Base-by-base conservation (phyloP, 1,139 yeast species). In the Protomyces gravidus region DNA sequence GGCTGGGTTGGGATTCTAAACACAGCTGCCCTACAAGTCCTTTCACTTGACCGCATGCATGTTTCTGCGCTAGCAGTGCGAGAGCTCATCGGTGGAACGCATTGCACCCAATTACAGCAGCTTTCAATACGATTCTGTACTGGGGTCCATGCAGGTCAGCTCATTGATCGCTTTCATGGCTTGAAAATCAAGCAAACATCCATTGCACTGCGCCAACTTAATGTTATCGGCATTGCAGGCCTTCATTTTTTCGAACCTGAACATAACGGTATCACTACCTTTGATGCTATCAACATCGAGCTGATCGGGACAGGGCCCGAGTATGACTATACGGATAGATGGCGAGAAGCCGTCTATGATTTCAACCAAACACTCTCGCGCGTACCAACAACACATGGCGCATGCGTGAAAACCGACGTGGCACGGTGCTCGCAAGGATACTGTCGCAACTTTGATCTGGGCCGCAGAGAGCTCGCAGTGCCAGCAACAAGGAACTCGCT, bases 281-380 rank as follows among this genome's bases (percentile, higher is more conserved):
- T 52, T 25, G 36, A 45, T 32, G 50, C 45, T n/a, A 30, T 39
- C 26, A 45, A 39, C 26, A 39, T 50, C 42, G 55, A 50, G 26
- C 48, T 50, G 40, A 50, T 42, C 17, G 55, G 55, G n/a, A 45
- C 55, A 25, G 55, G 55, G 17, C 56, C 56, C 3, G 52, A 46
- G 39, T 55, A 32, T 23, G 59, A 55, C 36, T 46, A 55, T 23
- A 23, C 40, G 4, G 59, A 55, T 19, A 36, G 28, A 9, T 55
- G 59, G 59, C 51, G 52, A 1, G 52, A 55, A 23, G 52, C 39
- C 5, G 39, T 55, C 33, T 33, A 36, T 26, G 52, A 55, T 25
- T 47, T 55, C 26, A 36, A 46, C n/a, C 48, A 45, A 28, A 36
- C 52, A 11, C 52, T 55, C 5, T 49, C 40, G 17, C 46, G 46